Evolutionary conservation across 2,329 filamentous ascomycete species (phyloP), one percentile per base, ranked within the genome.

Genomic region (Geoglossum cookeanum): DNA sequence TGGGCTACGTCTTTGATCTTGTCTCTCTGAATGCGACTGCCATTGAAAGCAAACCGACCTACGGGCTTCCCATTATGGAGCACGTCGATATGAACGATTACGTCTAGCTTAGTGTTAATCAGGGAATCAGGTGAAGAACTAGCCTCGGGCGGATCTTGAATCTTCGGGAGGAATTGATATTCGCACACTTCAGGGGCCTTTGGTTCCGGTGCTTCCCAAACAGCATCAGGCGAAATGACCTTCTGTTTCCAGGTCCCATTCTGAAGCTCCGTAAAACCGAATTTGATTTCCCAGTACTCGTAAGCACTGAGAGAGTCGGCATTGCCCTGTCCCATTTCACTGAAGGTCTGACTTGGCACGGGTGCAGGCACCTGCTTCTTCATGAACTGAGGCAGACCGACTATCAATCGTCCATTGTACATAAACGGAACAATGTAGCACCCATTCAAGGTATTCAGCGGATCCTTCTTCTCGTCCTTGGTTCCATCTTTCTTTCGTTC

Each of bases 191-290:
- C n/a, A n/a, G n/a, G n/a, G n/a, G n/a, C n/a, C n/a, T n/a, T n/a
- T n/a, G n/a, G n/a, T n/a, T n/a, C n/a, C n/a, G n/a, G n/a, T n/a
- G n/a, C n/a, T n/a, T n/a, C n/a, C n/a, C n/a, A n/a, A n/a, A n/a
- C n/a, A n/a, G n/a, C n/a, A n/a, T n/a, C n/a, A n/a, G n/a, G n/a
- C n/a, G n/a, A n/a, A n/a, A n/a, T n/a, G n/a, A n/a, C n/a, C n/a
- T n/a, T 65, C 5, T 58, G 56, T 1, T 63, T 60, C 64, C 64
- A 65, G 44, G 55, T 62, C 42, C 62, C 64, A 55, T 65, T 64
- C 13, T 58, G 56, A 29, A 61, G 60, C 45, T 64, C 63, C 13
- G 59, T 60, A 54, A 59, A 62, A n/a, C 60, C 60, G 27, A 65
- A 55, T 29, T 57, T 57, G 9, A 63, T 57, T 51, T 64, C 60